Percentiles rank a stretch among this genome's conserved stretches.
phyloP scores from a whole-genome alignment of 345 rosid genomes.

The Alliaria petiolata region DNA sequence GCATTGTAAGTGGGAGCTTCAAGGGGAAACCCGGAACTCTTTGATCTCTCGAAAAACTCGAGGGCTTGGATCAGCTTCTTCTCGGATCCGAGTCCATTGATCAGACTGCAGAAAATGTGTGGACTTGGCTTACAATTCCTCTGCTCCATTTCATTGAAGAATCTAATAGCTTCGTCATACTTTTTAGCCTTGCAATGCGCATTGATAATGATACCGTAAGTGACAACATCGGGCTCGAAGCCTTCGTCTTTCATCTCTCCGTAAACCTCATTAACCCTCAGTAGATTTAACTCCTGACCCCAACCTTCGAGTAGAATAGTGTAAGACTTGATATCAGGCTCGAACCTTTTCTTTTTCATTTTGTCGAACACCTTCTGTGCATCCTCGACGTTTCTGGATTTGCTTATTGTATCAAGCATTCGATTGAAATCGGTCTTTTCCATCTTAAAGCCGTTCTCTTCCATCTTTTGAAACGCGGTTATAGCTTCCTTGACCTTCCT shows the following conservation, averaged over 20 bases:
- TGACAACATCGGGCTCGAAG: slow-evolving; percentile 72
- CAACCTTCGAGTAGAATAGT: slow-evolving; percentile 85
- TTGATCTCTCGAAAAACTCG: slow-evolving; percentile 48
- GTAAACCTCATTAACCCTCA: slow-evolving; percentile 59
- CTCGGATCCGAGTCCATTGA: slow-evolving; percentile 74
- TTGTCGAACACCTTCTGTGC: slow-evolving; percentile 86
- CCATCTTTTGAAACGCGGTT: slow-evolving; percentile 62
- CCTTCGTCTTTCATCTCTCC: slow-evolving; percentile 76
- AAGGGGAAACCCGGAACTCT: slow-evolving; percentile 53
- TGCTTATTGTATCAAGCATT: slow-evolving; percentile 56
- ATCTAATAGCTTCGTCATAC: slow-evolving; percentile 49
- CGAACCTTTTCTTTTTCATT: slow-evolving; percentile 64
- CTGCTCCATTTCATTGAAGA: slow-evolving; percentile 60
- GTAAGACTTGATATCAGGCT: slow-evolving; percentile 63
- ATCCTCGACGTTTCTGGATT: slow-evolving; percentile 61
- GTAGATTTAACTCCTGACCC: slow-evolving; percentile 61
- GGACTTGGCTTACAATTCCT: slow-evolving; percentile 62
- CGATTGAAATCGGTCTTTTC: slow-evolving; percentile 64
- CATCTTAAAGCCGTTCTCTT: too few relatives aligned
- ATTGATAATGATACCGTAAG: slow-evolving; percentile 68
- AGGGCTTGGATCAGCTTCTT: slow-evolving; percentile 61
- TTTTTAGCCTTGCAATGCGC: slow-evolving; percentile 64
- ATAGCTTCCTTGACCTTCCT: slow-evolving; percentile 70
- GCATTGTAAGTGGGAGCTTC: slow-evolving; percentile 85
- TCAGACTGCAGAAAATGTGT: slow-evolving; percentile 69